Evolutionary conservation across 371 early-diverging fungal genomes (phyloP), one percentile per base, ranked within the genome.

Genomic region (Mucor mucedo): DNA sequence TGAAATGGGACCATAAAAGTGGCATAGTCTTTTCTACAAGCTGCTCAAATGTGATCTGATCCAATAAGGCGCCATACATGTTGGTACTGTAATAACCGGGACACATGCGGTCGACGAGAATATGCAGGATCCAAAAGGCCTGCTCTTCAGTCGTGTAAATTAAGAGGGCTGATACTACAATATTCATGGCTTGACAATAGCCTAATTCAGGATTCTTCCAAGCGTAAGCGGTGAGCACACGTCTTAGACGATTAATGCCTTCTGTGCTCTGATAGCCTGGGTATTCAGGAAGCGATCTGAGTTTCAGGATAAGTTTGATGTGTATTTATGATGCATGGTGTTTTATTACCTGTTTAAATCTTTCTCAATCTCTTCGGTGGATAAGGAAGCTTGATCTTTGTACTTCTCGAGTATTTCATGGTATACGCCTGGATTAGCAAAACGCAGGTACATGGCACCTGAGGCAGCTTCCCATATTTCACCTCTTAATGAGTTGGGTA

Each of bases 181-280:
- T 95, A 73, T 98, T 98, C 99, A 98, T 98, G 0, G 99, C 98
- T 76, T 98, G 98, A 73, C 98, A 98, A 75, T 98, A 98, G 10
- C 99, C 99, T 21, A 98, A 85, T 70, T 95, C 95, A 0, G 93
- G 90, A 59, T 94, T 87, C 64, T 86, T 85, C 89, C 91, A 89
- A 10, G 93, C 84, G 71, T 95, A 95, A 4, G 95, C 93, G 39
- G 84, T 87, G 30, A 98, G 78, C 10, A 98, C 98, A 28, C 95
- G 85, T 38, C 99, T 85, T 58, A 98, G 78, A 10, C 93, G 80
- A 47, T 93, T 82, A 54, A 98, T 97, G 1, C 99, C 99, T 66
- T 97, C 91, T 16, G 85, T 83, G 1, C 84, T 87, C 74, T 97
- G 97, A 78, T 95, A 98, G 0, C 95, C 98, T 2, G 89, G 71